Conservation (phyloP, 179 eudicot genomes). For the Silene coronaria region DNA sequence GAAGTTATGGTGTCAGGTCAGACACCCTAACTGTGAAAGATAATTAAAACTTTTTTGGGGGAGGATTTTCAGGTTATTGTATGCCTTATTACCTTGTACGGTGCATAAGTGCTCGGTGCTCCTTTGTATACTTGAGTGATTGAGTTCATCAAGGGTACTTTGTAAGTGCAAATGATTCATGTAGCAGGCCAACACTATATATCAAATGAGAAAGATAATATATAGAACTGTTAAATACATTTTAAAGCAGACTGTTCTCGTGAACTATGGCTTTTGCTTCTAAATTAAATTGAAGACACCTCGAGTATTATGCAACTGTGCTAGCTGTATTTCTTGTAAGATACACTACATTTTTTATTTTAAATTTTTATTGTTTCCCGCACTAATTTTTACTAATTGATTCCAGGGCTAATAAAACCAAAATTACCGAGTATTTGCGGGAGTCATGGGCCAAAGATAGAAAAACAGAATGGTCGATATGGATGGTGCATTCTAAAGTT, state of each 20-base stretch:
- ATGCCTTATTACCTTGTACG: background rate
- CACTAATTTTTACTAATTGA: constrained; percentile 19
- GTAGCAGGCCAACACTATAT: background rate
- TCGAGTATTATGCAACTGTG: background rate
- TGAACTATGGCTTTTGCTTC: background rate
- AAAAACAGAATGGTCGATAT: constrained; percentile 96
- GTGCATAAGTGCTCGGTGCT: background rate
- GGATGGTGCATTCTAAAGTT: constrained; percentile 96
- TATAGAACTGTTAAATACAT: background rate
- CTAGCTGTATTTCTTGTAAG: constrained; percentile 14
- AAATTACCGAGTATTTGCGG: constrained; percentile 60
- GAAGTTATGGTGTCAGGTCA: constrained; percentile 1
- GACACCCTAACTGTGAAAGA: background rate
- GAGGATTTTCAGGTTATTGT: background rate
- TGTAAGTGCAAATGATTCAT: background rate
- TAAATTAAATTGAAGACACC: background rate
- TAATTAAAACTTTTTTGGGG: background rate
- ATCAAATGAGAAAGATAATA: background rate
- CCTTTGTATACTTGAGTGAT: background rate
- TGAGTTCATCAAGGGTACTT: background rate
- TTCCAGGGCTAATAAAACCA: constrained; percentile 63
- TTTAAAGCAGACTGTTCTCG: background rate
- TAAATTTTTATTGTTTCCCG: background rate
- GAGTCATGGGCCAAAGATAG: constrained; percentile 86
- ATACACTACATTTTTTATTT: background rate